A percentile compares a stretch with the other conserved stretches of the same genome.
Conservation (phyloP, 257 asterid genomes). For the Euphrasia confusa region DNA sequence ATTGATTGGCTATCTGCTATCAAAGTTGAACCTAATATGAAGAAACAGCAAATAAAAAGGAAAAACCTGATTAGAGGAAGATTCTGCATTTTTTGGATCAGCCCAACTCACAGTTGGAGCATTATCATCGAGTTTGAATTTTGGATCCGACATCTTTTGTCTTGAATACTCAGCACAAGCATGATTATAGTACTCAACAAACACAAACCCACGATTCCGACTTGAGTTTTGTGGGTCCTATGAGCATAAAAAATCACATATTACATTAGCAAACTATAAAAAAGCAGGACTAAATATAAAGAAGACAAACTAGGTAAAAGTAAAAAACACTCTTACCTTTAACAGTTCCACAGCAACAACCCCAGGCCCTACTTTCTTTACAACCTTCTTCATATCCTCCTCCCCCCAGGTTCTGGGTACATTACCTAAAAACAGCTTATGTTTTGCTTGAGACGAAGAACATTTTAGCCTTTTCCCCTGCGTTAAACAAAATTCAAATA, state of each 20-base stretch:
- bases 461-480: constrained; percentile 85
- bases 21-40: constrained; percentile 11
- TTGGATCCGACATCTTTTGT: constrained; percentile 70
- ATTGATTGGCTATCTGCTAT: constrained; percentile 11
- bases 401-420: constrained; percentile 86
- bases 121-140: constrained; percentile 81
- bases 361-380: constrained; percentile 82
- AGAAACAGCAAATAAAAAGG: constrained; percentile 7
- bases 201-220: constrained; percentile 86
- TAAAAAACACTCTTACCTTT: constrained; percentile 45
- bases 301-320: constrained; percentile 1
- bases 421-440: constrained; percentile 84
- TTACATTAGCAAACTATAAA: constrained; percentile 15
- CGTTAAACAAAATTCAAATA: constrained; percentile 17
- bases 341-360: constrained; percentile 66
- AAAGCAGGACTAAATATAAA: constrained; percentile 1
- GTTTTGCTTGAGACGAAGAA: constrained; percentile 91
- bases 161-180: constrained; percentile 98
- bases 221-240: constrained; percentile 83
- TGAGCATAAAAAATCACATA: constrained; percentile 16
- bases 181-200: constrained; percentile 88
- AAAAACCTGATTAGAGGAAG: constrained; percentile 79
- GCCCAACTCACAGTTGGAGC: constrained; percentile 99
- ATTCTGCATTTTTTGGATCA: constrained; percentile 79
- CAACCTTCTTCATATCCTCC: constrained; percentile 71